A percentile compares a stretch with the other conserved stretches of the same genome.
Evolutionary conservation across 768 basidiomycete genomes (phyloP).

Genomic region (Mycena chlorophos): DNA sequence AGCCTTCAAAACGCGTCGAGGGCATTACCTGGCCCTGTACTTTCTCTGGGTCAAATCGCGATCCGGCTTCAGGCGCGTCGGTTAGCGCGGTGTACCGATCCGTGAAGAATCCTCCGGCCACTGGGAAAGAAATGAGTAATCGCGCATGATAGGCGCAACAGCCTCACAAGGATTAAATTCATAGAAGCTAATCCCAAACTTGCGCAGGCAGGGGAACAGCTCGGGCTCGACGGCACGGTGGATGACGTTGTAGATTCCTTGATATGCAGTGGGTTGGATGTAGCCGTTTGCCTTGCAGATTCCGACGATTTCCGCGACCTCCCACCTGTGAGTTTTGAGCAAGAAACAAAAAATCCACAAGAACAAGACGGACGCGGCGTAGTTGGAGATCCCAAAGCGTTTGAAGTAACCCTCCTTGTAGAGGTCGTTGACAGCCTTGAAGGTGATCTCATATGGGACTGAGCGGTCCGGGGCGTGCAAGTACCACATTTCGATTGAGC

Average conservation of each 20-base stretch:
- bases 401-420: slow-evolving; percentile 61
- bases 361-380: slow-evolving; percentile 41
- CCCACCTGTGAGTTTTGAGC: slow-evolving; percentile 43
- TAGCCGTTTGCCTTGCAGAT: slow-evolving; percentile 58
- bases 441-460: slow-evolving; percentile 56
- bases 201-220: slow-evolving; percentile 57
- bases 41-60: slow-evolving; percentile 53
- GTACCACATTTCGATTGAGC: slow-evolving; percentile 52
- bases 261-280: slow-evolving; percentile 57
- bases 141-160: background rate
- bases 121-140: slow-evolving; percentile 35
- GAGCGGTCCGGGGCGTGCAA: slow-evolving; percentile 61
- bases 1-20: background rate
- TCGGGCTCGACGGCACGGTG: slow-evolving; percentile 43
- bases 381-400: slow-evolving; percentile 66
- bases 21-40: slow-evolving; percentile 46
- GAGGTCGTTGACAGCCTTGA: slow-evolving; percentile 53
- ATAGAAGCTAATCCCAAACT: slow-evolving; percentile 57
- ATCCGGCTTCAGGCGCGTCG: slow-evolving; percentile 47
- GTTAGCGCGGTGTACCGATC: slow-evolving; percentile 47
- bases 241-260: slow-evolving; percentile 46
- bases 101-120: slow-evolving; percentile 61
- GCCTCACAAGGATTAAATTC: slow-evolving; percentile 54
- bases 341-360: background rate
- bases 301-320: slow-evolving; percentile 60